Evolutionary conservation across 345 rosid genomes (phyloP), one percentile per base, ranked within the genome.

Genomic region (Tarenaya hassleriana): DNA sequence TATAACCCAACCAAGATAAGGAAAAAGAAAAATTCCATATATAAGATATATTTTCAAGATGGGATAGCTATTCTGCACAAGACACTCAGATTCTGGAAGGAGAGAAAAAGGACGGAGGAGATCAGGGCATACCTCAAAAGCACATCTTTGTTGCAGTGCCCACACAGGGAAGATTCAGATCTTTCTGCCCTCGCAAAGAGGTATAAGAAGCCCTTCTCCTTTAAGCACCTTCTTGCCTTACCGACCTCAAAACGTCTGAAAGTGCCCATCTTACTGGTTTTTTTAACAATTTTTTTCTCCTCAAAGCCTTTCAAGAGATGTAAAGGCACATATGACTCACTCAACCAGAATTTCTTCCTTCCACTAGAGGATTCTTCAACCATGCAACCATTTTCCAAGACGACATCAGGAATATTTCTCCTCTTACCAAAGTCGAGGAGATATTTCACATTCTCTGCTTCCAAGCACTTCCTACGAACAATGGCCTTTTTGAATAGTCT

Each of bases 401-500:
- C 96, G 50, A 83, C 62, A 12, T 83, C 82, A 18, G 96, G 98
- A 56, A 92, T 63, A 69, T 63, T 69, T 81, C 79, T 92, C 73
- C 98, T 83, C 74, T 88, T 88, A 48, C 98, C 98, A 71, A 92
- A 88, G 76, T 92, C 98, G 68, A 92, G 86, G 72, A 92, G 96
- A 77, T 88, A 92, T 67, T 79, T 92, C 39, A 67, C 69, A 33
- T 49, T 74, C 47, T 71, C 71, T 45, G 74, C 82, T 57, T 82
- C 96, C 13, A 65, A 9, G 54, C 66, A 50, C 72, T 87, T 92
- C 62, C 90, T 72, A 61, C 98, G 95, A 38, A 92, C 58, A 61
- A 85, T 79, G 13, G 70, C 83, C 67, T 92, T 92, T 75, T 88
- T 92, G 63, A 88, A 92, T 49, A 79, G 68, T 78, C 98, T 74